Conservation (phyloP, 805 yeast genomes). For the Teunomyces panamensis region DNA sequence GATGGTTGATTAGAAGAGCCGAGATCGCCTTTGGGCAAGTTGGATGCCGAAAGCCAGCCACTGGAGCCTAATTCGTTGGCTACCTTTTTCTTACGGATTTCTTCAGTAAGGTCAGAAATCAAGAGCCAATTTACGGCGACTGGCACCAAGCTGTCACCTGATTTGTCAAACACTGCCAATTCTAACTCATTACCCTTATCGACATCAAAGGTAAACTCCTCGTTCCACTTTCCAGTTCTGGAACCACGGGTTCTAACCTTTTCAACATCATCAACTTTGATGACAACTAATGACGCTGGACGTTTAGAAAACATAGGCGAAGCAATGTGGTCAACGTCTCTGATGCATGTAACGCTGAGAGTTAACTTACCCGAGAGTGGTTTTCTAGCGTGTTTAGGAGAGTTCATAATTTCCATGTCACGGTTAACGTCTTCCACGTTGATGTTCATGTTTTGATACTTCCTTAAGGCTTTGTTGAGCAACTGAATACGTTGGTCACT, state of each 20-base stretch:
- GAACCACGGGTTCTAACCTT: conserved; percentile 72
- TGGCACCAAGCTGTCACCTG: conserved; percentile 66
- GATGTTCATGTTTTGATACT: conserved; percentile 87
- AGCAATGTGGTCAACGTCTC: conserved; percentile 91
- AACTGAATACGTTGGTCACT: conserved; percentile 82
- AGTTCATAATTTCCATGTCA: conserved; percentile 62
- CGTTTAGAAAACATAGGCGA: conserved; percentile 74
- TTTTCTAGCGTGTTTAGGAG: conserved; percentile 73
- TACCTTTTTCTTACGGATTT: conserved; percentile 84
- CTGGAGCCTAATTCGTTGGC: conserved; percentile 64
- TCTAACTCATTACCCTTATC: conserved; percentile 93
- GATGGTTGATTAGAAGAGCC: neutral
- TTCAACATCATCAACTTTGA: conserved; percentile 87
- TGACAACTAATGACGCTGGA: conserved; percentile 73
- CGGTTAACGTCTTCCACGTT: conserved; percentile 60
- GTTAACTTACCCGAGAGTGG: conserved; percentile 80
- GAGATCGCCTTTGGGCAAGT: conserved; percentile 27
- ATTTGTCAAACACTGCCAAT: conserved; percentile 79
- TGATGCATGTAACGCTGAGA: conserved; percentile 68
- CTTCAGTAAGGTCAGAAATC: conserved; percentile 89
- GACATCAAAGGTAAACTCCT: conserved; percentile 73
- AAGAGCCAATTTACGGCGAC: conserved; percentile 93
- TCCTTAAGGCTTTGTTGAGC: conserved; percentile 76
- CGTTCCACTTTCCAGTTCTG: conserved; percentile 79
- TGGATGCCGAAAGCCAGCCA: conserved; percentile 88